phyloP scores from a whole-genome alignment of 345 rosid genomes.

The Populus tremula region DNA sequence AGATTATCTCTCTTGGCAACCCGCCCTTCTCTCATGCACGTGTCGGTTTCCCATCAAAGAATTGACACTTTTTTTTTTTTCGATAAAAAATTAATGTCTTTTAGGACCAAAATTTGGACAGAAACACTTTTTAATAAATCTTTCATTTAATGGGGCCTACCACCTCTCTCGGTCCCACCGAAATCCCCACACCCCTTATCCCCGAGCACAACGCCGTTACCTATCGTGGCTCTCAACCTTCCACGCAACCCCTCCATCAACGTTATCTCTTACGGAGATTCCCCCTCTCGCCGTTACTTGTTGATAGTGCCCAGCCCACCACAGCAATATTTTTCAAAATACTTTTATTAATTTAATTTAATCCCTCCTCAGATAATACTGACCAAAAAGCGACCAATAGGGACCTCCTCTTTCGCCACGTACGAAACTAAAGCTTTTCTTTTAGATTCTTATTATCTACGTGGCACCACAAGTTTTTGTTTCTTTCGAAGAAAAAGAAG shows the following conservation, averaged over 20 bases:
- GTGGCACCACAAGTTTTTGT: slow-evolving; percentile 16
- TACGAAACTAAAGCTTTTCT: not conserved
- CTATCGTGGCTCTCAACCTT: slow-evolving; percentile 1
- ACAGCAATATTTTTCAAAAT: not conserved
- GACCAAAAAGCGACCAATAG: slow-evolving; percentile 40
- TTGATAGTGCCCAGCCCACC: slow-evolving; percentile 13
- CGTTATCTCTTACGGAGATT: slow-evolving; percentile 27
- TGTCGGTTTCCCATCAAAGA: slow-evolving; percentile 5
- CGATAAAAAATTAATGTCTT: not conserved
- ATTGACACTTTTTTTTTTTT: not conserved
- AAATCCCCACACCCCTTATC: slow-evolving; percentile 10
- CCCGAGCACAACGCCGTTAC: slow-evolving; percentile 31
- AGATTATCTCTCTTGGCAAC: not conserved
- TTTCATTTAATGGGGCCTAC: slow-evolving; percentile 18
- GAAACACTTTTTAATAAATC: not conserved
- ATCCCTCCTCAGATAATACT: slow-evolving; percentile 18
- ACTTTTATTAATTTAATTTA: not conserved
- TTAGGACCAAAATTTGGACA: not conserved
- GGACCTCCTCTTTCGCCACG: slow-evolving; percentile 28
- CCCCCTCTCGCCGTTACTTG: slow-evolving; percentile 25
- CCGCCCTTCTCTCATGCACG: slow-evolving; percentile 7
- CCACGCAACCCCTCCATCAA: slow-evolving; percentile 23
- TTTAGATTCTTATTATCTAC: slow-evolving; percentile 5
- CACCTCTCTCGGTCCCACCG: slow-evolving; percentile 16
- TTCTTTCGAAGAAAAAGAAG: not conserved